These are phyloP conservation scores for Sphaerulina populicola DNA, from an alignment of 2,329 filamentous ascomycete genomes.

Conservation along the genomic window DNA sequence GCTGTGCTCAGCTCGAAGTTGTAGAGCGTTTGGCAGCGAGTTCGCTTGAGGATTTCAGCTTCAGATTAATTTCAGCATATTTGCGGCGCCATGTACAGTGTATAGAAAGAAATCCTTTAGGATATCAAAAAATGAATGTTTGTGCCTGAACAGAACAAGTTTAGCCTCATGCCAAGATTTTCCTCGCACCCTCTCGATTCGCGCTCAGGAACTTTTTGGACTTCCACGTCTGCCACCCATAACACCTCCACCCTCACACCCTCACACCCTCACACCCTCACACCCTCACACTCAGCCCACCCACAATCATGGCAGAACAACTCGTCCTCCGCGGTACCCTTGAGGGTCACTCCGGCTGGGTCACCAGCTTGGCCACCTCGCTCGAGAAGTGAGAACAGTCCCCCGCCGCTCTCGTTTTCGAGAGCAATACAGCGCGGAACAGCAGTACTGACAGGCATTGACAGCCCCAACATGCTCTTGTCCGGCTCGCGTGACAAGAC, in stretches of 20 bases:
- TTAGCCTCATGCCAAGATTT: neutral
- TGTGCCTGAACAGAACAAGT: neutral
- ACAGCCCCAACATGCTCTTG: constrained; percentile 97
- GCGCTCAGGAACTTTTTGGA: constrained; percentile 2
- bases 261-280: neutral
- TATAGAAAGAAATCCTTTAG: neutral
- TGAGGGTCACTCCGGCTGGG: constrained; percentile 96
- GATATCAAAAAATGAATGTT: neutral
- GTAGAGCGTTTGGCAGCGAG: constrained; percentile 32
- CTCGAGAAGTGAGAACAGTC: constrained; percentile 70
- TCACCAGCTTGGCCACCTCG: constrained; percentile 95
- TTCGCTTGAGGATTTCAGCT: neutral
- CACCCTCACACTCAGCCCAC: neutral
- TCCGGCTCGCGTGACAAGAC: constrained; percentile 97
- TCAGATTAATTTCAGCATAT: neutral
- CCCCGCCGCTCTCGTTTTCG: neutral
- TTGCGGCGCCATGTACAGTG: constrained; percentile 4
- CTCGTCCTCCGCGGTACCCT: constrained; percentile 40
- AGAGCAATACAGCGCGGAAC: constrained; percentile 30
- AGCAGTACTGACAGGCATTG: constrained; percentile 6
- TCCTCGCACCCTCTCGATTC: constrained; percentile 1
- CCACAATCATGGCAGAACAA: constrained; percentile 34
- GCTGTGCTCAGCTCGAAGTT: constrained; percentile 68
- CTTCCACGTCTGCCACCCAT: neutral
- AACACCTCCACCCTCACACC: neutral